phyloP scores from a whole-genome alignment of 257 asterid genomes.

The Solanum chiquidenum region DNA sequence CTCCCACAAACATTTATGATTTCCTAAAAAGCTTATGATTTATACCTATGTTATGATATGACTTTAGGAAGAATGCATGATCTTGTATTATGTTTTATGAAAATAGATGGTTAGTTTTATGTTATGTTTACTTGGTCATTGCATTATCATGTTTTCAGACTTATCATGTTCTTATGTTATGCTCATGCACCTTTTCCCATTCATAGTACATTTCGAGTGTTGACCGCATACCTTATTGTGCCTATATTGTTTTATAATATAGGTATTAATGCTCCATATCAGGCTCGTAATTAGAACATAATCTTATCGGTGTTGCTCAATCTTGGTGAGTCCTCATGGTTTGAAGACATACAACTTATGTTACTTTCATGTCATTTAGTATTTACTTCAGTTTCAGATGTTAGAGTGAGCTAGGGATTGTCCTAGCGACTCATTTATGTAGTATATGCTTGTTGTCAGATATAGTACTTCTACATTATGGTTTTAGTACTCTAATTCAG shows the following conservation, averaged over 20 bases:
- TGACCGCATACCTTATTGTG: background rate
- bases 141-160: too few species aligned
- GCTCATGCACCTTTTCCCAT: background rate
- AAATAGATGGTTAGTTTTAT: background rate
- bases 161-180: too few species aligned
- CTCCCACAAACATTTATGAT: background rate
- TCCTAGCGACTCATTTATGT: background rate
- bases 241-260: background rate
- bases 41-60: background rate
- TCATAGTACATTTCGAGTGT: background rate
- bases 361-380: background rate
- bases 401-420: background rate
- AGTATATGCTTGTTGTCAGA: background rate
- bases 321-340: too few species aligned
- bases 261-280: background rate
- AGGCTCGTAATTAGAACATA: background rate
- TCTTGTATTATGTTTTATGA: background rate
- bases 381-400: background rate
- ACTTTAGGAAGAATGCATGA: background rate
- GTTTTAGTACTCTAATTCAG: background rate
- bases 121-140: background rate
- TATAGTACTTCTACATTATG: background rate
- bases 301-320: too few species aligned
- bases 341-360: too few species aligned
- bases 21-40: background rate